Evolutionary conservation across 2,329 filamentous ascomycete species (phyloP).

Genomic region (Cryphonectria naterciae): DNA sequence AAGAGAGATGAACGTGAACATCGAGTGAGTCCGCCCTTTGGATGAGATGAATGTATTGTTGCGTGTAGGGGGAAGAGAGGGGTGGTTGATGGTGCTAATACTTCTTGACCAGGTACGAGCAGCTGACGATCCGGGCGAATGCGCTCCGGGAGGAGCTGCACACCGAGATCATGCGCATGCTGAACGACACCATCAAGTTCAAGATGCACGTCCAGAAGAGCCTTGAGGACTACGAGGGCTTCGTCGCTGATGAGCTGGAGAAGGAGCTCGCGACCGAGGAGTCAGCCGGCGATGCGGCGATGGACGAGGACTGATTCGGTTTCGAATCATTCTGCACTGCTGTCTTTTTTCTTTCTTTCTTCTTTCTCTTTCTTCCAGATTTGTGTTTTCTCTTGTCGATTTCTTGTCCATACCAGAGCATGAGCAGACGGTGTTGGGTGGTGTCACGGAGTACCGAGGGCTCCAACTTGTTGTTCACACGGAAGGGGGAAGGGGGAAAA

Average conservation of each 20-base stretch:
- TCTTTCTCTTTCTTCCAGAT: not conserved
- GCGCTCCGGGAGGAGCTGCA: slow-evolving; percentile 94
- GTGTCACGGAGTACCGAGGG: slow-evolving; percentile 8
- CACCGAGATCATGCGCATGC: slow-evolving; percentile 91
- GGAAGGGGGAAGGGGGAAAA: not conserved
- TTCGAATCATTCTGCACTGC: not conserved
- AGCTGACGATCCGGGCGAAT: slow-evolving; percentile 82
- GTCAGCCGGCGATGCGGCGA: slow-evolving; percentile 55
- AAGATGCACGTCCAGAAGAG: slow-evolving; percentile 95
- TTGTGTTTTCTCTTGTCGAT: not conserved
- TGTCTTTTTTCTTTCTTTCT: not conserved
- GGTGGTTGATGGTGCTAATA: slow-evolving; percentile 16
- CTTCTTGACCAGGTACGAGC: slow-evolving; percentile 72
- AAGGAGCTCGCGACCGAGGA: slow-evolving; percentile 74
- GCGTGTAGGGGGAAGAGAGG: too few species aligned
- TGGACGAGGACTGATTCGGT: slow-evolving; percentile 48
- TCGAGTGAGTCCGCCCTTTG: slow-evolving; percentile 64
- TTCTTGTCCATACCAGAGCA: slow-evolving; percentile 16
- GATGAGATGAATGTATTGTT: not conserved
- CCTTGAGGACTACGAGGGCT: slow-evolving; percentile 91
- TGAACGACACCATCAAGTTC: slow-evolving; percentile 98
- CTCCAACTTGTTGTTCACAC: not conserved
- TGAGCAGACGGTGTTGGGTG: slow-evolving; percentile 21
- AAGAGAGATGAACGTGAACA: slow-evolving; percentile 92
- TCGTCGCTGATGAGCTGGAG: slow-evolving; percentile 92